Evolutionary conservation across 495 filamentous ascomycete species (phyloP), one percentile per base, ranked within the genome.

Genomic region (Bacidia rubella): DNA sequence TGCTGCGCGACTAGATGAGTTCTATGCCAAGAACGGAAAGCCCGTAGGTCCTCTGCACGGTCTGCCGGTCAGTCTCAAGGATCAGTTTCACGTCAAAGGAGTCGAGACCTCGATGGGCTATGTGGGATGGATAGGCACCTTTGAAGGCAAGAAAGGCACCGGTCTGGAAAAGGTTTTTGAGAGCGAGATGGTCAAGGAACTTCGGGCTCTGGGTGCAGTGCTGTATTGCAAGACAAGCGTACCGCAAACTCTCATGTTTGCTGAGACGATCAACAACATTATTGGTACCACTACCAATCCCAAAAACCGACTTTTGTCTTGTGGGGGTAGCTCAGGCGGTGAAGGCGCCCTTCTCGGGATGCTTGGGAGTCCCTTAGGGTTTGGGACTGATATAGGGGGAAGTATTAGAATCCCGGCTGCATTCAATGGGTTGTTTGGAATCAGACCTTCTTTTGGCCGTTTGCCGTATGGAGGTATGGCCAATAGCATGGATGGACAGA

Each of bases 301-400:
- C 0, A 60, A 68, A 26, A 81, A 83, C 59, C 71, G 65, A 1
- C 65, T 66, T 15, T 55, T 72, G 11, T 72, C 69, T 0, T 65
- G 73, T n/a, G 78, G 78, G 1, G 78, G 78, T 1, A 81, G 76
- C 55, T 75, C 74, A 2, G 82, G 83, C 24, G 84, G 87, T 11
- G 78, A 83, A 55, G 79, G 73, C 2, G 77, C 74, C 24, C 62
- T 81, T 27, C 66, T 81, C 39, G 76, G 69, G 1, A 62, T 82
- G 49, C 66, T 63, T 27, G 78, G 79, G 10, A 79, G 73, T 35
- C 68, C 77, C 0, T 62, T 66, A 17, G 79, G 79, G 0, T 72
- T 82, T 57, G 79, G 80, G 0, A 86, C 83, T 12, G 84, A 89
- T 66, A 80, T 89, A 47, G 85, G 82, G 0, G 85, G 85, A 7